Evolutionary conservation across 345 rosid species (phyloP).

Genomic region (Eucalyptus marginata): DNA sequence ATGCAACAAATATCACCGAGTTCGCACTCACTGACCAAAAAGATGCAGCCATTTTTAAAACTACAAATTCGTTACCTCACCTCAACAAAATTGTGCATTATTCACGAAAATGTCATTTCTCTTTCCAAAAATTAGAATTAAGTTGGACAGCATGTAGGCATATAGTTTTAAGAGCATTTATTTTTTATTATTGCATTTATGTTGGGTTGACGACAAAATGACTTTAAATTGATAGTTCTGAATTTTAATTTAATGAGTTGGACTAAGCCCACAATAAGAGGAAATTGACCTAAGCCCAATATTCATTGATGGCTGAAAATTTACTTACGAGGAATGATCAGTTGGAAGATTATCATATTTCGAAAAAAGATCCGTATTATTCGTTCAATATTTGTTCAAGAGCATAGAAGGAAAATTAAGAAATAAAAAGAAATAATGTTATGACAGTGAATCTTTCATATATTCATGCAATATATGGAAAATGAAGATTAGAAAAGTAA

Average conservation of each 20-base stretch:
- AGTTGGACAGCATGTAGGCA: too few species aligned
- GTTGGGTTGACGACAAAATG: rapidly evolving
- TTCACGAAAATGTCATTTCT: background rate
- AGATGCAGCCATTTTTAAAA: background rate
- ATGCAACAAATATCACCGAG: background rate
- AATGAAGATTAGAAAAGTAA: too few species aligned
- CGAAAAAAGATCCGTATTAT: rapidly evolving
- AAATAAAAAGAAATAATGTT: too few species aligned
- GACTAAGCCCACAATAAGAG: rapidly evolving
- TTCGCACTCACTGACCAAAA: background rate
- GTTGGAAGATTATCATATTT: too few species aligned
- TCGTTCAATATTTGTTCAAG: rapidly evolving
- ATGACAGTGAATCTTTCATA: too few species aligned
- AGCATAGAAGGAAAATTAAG: too few species aligned
- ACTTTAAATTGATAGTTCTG: rapidly evolving
- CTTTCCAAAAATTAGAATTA: background rate
- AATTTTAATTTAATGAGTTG: too few species aligned
- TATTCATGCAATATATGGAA: too few species aligned
- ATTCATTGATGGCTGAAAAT: rapidly evolving
- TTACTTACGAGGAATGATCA: rapidly evolving
- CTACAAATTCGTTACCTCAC: background rate
- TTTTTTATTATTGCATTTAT: too few species aligned
- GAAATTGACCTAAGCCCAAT: rapidly evolving
- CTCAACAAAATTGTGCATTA: background rate
- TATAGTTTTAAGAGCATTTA: too few species aligned